Percentiles rank a stretch among this genome's conserved stretches.
phyloP scores from a whole-genome alignment of 164 flowering plant genomes.

The Aristolochia californica region DNA sequence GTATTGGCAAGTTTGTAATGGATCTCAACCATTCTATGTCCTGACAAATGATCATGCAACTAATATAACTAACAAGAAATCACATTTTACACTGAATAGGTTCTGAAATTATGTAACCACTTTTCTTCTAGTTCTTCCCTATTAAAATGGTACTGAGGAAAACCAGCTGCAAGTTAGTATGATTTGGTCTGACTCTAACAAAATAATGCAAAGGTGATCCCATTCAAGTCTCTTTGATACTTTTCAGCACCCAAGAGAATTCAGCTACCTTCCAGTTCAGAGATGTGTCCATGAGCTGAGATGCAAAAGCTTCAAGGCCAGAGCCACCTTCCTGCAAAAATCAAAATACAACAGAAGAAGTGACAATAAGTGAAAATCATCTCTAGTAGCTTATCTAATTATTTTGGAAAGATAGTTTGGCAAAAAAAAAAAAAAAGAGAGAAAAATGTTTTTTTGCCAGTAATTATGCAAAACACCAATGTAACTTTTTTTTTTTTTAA shows the following conservation, averaged over 20 bases:
- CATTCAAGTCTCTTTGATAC: not conserved
- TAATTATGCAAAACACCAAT: no score
- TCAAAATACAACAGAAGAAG: not conserved
- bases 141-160: not conserved
- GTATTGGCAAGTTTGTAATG: slow-evolving; percentile 70
- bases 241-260: not conserved
- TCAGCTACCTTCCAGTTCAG: slow-evolving; percentile 65
- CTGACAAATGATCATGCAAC: slow-evolving; percentile 22
- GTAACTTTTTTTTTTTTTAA: no score
- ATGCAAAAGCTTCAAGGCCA: slow-evolving; percentile 69
- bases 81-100: not conserved
- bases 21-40: slow-evolving; percentile 89
- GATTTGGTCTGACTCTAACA: slow-evolving; percentile 7
- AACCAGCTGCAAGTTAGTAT: not conserved
- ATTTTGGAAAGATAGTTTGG: no score
- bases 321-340: slow-evolving; percentile 46
- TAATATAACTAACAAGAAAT: not conserved
- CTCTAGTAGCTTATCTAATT: slow-evolving; percentile 63
- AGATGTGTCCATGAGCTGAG: slow-evolving; percentile 57
- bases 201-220: not conserved
- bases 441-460: no score
- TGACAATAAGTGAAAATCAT: slow-evolving; percentile 15
- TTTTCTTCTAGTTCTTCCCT: not conserved
- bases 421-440: no score
- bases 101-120: not conserved